phyloP scores from a whole-genome alignment of 1,284 basidiomycete species.

The Trametes pubescens region DNA sequence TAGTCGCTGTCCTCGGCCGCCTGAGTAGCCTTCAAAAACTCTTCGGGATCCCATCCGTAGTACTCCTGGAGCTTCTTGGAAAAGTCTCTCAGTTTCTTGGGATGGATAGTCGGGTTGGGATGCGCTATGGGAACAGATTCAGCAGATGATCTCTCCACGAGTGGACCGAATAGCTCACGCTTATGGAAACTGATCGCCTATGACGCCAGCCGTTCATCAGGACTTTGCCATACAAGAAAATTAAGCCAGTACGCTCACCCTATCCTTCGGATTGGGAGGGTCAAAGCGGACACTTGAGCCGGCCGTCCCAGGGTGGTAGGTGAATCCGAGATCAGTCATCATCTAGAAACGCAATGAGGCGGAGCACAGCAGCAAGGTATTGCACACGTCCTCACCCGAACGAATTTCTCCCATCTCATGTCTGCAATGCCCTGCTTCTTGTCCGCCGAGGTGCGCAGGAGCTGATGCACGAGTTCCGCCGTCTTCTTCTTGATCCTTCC shows the following conservation, averaged over 20 bases:
- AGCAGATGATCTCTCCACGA: not conserved
- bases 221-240: constrained; percentile 2
- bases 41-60: constrained; percentile 77
- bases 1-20: constrained; percentile 15
- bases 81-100: constrained; percentile 58
- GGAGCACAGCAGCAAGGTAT: not conserved
- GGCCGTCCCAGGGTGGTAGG: constrained; percentile 74
- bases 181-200: constrained; percentile 81
- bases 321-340: constrained; percentile 81
- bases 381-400: constrained; percentile 51
- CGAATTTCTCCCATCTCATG: constrained; percentile 79
- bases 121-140: constrained; percentile 57
- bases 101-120: constrained; percentile 69
- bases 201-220: not conserved
- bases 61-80: constrained; percentile 65
- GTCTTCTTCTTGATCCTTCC: constrained; percentile 64
- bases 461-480: constrained; percentile 64
- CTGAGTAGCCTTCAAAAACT: constrained; percentile 49
- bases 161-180: constrained; percentile 53
- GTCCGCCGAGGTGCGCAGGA: constrained; percentile 64
- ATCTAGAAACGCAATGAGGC: constrained; percentile 51
- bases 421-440: constrained; percentile 61
- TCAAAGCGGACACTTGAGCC: constrained; percentile 85
- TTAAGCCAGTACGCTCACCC: constrained; percentile 48
- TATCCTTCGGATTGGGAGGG: constrained; percentile 66